Base-by-base conservation (phyloP, 140 eudicot genomes). In the Oenanthe javanica region DNA sequence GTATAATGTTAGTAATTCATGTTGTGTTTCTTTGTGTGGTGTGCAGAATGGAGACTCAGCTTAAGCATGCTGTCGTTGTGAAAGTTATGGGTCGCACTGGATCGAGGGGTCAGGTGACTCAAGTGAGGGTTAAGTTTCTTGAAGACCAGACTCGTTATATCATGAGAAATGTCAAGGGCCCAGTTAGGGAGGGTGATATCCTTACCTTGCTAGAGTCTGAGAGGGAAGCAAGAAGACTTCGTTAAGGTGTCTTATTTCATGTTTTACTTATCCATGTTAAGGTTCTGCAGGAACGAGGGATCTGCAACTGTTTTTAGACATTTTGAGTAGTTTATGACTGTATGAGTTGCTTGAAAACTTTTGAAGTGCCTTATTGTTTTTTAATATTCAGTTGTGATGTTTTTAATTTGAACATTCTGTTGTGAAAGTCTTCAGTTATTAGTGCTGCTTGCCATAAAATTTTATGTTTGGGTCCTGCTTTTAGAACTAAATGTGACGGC, bases 81-180 rank as follows among this genome's bases (percentile, higher is more conserved):
- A 86, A 83, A 49, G 87, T 86, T 21, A 83, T 86, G 87, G 87
- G 89, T 46, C 82, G 89, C 31, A 86, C 89, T 8, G 87, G 89
- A 73, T 86, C 87, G 5, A 86, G 89, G 61, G 89, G 89, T 0
- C 89, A 86, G 81, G 89, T 86, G 9, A 86, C 87, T 0, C 89
- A 86, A 64, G 89, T 86, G 69, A 69, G 89, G 72, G 89, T 86
- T 25, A 86, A 86, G 79, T 86, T 86, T 72, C 82, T 83, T 1
- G 89, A 86, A 64, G 89, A 86, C 78, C 89, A 86, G 87, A 83
- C 84, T 50, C 85, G 87, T 21, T 86, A 83, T 9, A 86, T 86
- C 51, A 86, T 86, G 89, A 86, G 89, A 69, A 86, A 86, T 21
- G 89, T 86, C 10, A 86, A 86, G 46, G 89, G 89, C n/a, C 89